Evolutionary conservation across 2,329 filamentous ascomycete species (phyloP).

Genomic region (Fonsecaea erecta): DNA sequence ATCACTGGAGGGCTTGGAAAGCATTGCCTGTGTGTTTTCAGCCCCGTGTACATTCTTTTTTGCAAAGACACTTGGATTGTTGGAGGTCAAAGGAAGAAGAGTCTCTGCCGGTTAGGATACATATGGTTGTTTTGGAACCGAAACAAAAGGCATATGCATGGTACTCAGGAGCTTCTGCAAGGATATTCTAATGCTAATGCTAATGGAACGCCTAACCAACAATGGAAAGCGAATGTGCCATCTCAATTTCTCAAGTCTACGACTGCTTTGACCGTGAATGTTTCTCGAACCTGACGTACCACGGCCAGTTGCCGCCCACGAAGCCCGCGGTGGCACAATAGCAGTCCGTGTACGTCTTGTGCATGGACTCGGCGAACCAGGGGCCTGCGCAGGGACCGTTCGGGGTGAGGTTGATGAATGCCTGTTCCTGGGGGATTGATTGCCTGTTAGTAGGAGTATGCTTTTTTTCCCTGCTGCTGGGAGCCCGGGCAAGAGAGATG

Average conservation of each 20-base stretch:
- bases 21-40: conserved; percentile 5
- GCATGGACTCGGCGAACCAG: conserved; percentile 14
- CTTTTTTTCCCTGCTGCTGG: too few species aligned
- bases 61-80: conserved; percentile 20
- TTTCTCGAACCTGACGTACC: conserved; percentile 20
- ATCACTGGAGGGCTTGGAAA: conserved; percentile 14
- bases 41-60: conserved; percentile 28
- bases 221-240: not conserved
- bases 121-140: not conserved
- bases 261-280: not conserved
- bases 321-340: conserved; percentile 11
- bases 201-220: not conserved
- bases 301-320: conserved; percentile 19
- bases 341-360: conserved; percentile 25
- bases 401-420: conserved; percentile 12
- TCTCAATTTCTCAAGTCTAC: not conserved
- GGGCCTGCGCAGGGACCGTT: not conserved
- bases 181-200: conserved; percentile 6
- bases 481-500: too few species aligned
- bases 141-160: not conserved
- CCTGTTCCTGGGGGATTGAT: conserved; percentile 14
- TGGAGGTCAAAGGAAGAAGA: conserved; percentile 6
- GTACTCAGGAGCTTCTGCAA: not conserved
- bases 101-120: conserved; percentile 18
- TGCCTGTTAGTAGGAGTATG: too few species aligned